Evolutionary conservation across 805 yeast genomes (phyloP), one percentile per base, ranked within the genome.

Genomic region (Clavispora phyllophila): DNA sequence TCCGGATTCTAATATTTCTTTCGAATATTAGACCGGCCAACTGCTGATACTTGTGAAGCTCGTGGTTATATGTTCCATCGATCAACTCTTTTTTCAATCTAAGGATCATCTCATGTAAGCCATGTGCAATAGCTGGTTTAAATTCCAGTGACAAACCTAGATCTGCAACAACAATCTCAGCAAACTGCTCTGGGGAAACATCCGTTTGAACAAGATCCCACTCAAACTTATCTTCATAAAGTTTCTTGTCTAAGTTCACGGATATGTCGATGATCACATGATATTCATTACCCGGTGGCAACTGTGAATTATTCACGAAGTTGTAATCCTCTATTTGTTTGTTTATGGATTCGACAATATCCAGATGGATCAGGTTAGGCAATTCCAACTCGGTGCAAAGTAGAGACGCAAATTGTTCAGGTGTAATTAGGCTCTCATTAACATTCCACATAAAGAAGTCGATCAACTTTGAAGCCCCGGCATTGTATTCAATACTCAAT

Each of bases 171-270:
- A 91, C 88, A 7, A 76, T 75, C 45, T 73, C 76, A 0, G 98
- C 96, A 68, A 93, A 93, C 41, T 66, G 66, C 59, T 89, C 96
- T 0, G 99, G 97, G 1, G 88, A 77, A 18, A 85, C 57, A 6
- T 68, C 67, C 9, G 62, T 60, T 45, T 68, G 72, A 26, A 56
- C 28, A 57, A 93, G 69, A 57, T 93, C 95, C 98, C 98, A 91
- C 63, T 93, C 98, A 50, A 93, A 84, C 60, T 85, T 84, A 63
- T 93, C 99, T 53, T 89, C 96, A 55, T 82, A 89, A 33, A 90
- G 73, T 53, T 82, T 82, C 58, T 86, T 86, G 50, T 89, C 88
- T 47, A 93, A 67, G 57, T 84, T 87, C 38, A 93, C 86, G 13
- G 91, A 81, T 29, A 93, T 64, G 49, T 88, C 86, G 27, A 93